Conservation (phyloP, 2,329 filamentous ascomycete species). For the Fusarium nodosum region DNA sequence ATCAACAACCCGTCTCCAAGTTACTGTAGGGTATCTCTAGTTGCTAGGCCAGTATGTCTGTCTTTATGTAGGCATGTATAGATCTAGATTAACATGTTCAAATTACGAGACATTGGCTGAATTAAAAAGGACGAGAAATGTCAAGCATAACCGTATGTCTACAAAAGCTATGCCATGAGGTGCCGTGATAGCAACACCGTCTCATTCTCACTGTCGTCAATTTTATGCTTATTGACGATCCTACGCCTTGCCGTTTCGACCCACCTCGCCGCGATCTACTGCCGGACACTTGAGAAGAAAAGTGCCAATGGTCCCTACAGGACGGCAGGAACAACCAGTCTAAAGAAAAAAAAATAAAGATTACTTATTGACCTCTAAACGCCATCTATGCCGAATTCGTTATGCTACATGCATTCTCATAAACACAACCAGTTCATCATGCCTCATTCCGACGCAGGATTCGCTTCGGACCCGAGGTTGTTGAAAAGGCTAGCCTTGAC, state of each 20-base stretch:
- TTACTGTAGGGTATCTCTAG: conserved; percentile 25
- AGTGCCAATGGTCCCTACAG: background rate
- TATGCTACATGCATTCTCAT: conserved; percentile 44
- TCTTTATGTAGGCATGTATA: background rate
- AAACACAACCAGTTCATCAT: conserved; percentile 29
- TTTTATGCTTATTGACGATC: conserved; percentile 16
- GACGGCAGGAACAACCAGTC: background rate
- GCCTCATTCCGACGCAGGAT: conserved; percentile 30
- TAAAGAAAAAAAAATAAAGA: conserved; percentile 24
- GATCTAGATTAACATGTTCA: background rate
- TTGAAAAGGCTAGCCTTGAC: conserved; percentile 75
- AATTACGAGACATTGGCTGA: background rate
- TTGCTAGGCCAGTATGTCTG: conserved; percentile 8
- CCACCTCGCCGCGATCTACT: conserved; percentile 15
- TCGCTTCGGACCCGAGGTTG: conserved; percentile 51
- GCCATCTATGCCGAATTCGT: conserved; percentile 48
- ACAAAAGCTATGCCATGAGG: background rate
- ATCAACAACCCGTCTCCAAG: background rate
- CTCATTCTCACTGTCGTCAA: background rate
- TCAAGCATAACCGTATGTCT: background rate
- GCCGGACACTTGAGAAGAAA: background rate
- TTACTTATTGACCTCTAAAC: conserved; percentile 47
- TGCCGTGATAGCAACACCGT: background rate
- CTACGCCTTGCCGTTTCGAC: background rate
- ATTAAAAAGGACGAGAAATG: background rate